Conservation (phyloP, 2,329 filamentous ascomycete genomes). For the Calonectria multiphialidica region DNA sequence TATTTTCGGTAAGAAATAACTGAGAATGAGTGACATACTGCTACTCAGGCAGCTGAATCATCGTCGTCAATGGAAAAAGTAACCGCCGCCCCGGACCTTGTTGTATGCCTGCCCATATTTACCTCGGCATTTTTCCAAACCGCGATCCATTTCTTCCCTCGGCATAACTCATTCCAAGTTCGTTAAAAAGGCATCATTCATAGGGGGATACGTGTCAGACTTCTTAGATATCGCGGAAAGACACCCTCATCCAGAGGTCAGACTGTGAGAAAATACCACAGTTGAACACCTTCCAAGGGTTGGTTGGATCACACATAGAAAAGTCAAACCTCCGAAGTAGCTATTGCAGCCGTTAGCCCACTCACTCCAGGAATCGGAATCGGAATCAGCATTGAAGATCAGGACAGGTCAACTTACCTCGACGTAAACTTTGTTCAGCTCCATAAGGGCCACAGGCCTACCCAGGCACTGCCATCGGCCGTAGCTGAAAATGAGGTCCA, state of each 20-base stretch:
- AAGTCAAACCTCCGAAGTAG: conserved; percentile 48
- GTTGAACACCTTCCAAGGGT: conserved; percentile 47
- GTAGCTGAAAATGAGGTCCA: conserved; percentile 55
- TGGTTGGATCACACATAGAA: conserved; percentile 45
- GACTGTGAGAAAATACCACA: conserved; percentile 48
- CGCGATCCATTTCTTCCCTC: background rate
- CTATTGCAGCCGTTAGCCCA: conserved; percentile 27
- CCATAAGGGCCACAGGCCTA: conserved; percentile 52
- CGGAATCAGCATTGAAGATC: accelerated
- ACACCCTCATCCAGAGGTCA: conserved; percentile 42
- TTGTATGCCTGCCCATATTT: too few species aligned
- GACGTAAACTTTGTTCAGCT: conserved; percentile 54
- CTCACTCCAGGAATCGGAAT: background rate
- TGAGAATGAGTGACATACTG: background rate
- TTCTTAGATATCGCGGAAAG: background rate
- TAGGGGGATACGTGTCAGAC: too few species aligned
- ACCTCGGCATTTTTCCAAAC: background rate
- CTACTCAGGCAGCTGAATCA: background rate
- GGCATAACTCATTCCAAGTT: background rate
- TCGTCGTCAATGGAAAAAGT: too few species aligned
- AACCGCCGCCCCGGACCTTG: background rate
- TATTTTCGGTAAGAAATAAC: background rate
- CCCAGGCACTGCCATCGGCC: conserved; percentile 55
- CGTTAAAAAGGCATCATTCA: background rate
- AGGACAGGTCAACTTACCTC: conserved; percentile 48